Percentiles rank a stretch among this genome's conserved stretches.
These are phyloP conservation scores for Begonia fuchsioides DNA, from an alignment of 306 rosid genomes.

Conservation along the genomic window DNA sequence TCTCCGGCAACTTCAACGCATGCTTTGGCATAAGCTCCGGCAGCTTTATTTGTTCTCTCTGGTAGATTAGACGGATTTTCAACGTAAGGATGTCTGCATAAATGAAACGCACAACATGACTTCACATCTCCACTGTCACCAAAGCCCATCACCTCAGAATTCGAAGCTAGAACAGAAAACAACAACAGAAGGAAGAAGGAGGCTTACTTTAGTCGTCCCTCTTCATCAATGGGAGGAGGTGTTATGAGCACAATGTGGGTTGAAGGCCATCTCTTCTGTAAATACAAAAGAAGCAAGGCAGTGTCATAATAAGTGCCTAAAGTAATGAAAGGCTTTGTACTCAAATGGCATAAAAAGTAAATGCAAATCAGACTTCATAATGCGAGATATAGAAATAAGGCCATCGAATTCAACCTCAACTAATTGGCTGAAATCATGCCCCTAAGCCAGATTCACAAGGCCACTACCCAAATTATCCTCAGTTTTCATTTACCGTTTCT, in stretches of 20 bases:
- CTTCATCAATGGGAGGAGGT: slow-evolving; percentile 88
- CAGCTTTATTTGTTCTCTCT: slow-evolving; percentile 81
- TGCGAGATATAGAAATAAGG: too few relatives aligned
- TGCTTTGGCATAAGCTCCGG: slow-evolving; percentile 60
- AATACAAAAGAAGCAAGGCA: slow-evolving; percentile 11
- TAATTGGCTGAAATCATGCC: too few relatives aligned
- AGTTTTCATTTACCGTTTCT: too few relatives aligned
- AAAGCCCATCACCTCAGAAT: too few relatives aligned
- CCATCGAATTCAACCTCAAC: too few relatives aligned
- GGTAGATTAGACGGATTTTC: slow-evolving; percentile 48
- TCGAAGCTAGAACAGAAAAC: too few relatives aligned
- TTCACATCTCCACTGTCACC: background rate
- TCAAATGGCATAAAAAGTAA: too few relatives aligned
- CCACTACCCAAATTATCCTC: too few relatives aligned
- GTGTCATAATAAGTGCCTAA: background rate
- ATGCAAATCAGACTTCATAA: too few relatives aligned
- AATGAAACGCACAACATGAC: background rate
- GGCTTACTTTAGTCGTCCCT: slow-evolving; percentile 45
- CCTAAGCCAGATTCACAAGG: too few relatives aligned
- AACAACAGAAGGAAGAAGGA: too few relatives aligned
- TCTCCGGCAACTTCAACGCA: slow-evolving; percentile 52
- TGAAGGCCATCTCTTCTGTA: slow-evolving; percentile 62
- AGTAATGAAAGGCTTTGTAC: too few relatives aligned
- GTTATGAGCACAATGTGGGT: slow-evolving; percentile 51
- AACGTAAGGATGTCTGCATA: slow-evolving; percentile 36